Evolutionary conservation across 176 grass and related monocot genomes (phyloP).

Genomic region (Typha latifolia): DNA sequence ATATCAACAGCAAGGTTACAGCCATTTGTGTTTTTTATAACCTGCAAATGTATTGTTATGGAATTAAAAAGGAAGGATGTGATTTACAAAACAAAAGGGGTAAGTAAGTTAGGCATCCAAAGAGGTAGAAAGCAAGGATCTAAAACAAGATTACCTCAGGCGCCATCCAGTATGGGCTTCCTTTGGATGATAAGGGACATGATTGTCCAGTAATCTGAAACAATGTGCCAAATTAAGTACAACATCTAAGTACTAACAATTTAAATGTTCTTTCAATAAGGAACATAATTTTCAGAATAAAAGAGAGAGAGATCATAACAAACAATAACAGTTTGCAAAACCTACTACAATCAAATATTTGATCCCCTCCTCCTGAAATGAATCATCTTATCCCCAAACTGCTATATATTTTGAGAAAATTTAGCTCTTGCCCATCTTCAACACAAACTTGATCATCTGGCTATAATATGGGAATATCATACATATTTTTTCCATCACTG

Average conservation of each 20-base stretch:
- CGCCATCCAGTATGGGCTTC: constrained; percentile 98
- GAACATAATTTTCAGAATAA: background rate
- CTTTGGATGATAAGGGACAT: constrained; percentile 89
- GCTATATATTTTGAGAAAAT: too few species aligned
- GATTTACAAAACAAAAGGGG: background rate
- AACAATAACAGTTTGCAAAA: too few species aligned
- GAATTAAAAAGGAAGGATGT: constrained; percentile 11
- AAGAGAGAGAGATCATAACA: background rate
- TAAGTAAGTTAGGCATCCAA: too few species aligned
- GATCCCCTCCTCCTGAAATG: too few species aligned
- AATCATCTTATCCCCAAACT: too few species aligned
- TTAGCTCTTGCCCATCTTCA: too few species aligned
- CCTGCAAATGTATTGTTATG: constrained; percentile 32
- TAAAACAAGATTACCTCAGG: constrained; percentile 57
- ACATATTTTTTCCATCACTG: too few species aligned
- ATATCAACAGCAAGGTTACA: constrained; percentile 97
- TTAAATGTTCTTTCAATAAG: background rate
- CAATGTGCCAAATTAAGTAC: background rate
- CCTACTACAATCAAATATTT: too few species aligned
- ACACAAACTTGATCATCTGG: too few species aligned
- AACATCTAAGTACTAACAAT: background rate
- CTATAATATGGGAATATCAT: too few species aligned
- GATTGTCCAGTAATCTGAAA: constrained; percentile 89
- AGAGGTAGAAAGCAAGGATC: constrained; percentile 5
- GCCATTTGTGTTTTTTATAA: constrained; percentile 90